Evolutionary conservation across 495 filamentous ascomycete genomes (phyloP).

Genomic region (Trichoderma parareesei): DNA sequence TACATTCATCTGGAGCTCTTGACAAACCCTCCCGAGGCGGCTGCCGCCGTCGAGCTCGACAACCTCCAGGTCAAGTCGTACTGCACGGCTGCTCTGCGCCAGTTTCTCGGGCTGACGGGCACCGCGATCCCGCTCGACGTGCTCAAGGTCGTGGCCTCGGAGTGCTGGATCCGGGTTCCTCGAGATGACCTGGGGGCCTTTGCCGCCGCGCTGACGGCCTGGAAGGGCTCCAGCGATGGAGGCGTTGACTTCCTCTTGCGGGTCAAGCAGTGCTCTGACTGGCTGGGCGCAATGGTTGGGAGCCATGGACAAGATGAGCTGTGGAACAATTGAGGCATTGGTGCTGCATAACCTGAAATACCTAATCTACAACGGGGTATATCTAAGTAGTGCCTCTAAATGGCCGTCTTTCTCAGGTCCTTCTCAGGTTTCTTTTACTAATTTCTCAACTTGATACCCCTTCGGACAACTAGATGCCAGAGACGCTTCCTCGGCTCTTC

Average conservation of each 20-base stretch:
- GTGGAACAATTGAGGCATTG: slow-evolving; percentile 25
- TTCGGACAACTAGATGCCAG: neutral
- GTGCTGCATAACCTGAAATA: neutral
- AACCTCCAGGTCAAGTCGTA: slow-evolving; percentile 64
- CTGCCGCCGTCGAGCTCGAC: slow-evolving; percentile 44
- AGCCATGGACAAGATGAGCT: slow-evolving; percentile 28
- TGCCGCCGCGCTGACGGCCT: slow-evolving; percentile 55
- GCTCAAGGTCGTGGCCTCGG: slow-evolving; percentile 49
- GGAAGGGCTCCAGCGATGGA: slow-evolving; percentile 52
- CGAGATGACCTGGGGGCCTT: slow-evolving; percentile 52
- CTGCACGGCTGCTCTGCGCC: slow-evolving; percentile 62
- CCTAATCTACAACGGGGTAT: slow-evolving; percentile 6
- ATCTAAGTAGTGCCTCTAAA: slow-evolving; percentile 6
- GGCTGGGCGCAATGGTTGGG: slow-evolving; percentile 35
- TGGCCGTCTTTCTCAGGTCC: neutral
- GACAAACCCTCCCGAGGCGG: slow-evolving; percentile 8
- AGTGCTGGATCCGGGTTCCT: slow-evolving; percentile 71
- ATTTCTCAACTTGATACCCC: neutral
- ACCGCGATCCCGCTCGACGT: slow-evolving; percentile 74
- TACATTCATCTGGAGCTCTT: slow-evolving; percentile 35
- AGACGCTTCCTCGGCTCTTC: neutral
- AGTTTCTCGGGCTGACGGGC: slow-evolving; percentile 75
- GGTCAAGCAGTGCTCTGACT: slow-evolving; percentile 36
- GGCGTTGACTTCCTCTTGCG: slow-evolving; percentile 26
- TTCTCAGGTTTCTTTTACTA: neutral